Evolutionary conservation across 179 eudicot genomes (phyloP).

Genomic region (Spinacia oleracea): DNA sequence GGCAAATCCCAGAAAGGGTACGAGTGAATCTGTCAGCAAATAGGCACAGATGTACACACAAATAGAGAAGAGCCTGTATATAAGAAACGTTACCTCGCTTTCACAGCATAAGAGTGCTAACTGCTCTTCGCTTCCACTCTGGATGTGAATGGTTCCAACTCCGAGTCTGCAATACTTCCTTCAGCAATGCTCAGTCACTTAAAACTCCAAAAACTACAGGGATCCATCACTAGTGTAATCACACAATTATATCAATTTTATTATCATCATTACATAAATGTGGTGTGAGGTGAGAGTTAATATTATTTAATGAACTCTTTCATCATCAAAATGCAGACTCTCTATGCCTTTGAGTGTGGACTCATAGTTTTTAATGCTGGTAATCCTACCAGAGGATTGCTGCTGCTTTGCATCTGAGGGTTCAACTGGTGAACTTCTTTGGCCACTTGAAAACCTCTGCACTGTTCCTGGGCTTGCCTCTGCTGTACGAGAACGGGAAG

Average conservation of each 20-base stretch:
- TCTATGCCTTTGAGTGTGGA: constrained; percentile 82
- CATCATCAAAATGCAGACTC: constrained; percentile 67
- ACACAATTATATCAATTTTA: constrained; percentile 17
- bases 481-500: constrained; percentile 46
- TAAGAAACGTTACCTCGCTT: constrained; percentile 18
- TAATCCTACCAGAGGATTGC: constrained; percentile 55
- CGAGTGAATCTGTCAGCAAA: constrained; percentile 3
- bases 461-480: constrained; percentile 61
- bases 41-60: constrained; percentile 11
- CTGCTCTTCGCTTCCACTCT: background rate
- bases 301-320: constrained; percentile 42
- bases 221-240: constrained; percentile 26
- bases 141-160: background rate
- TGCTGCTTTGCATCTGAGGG: constrained; percentile 58
- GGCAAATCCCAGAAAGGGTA: constrained; percentile 11
- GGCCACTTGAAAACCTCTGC: constrained; percentile 65
- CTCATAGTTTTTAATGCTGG: constrained; percentile 58
- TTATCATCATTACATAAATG: constrained; percentile 19
- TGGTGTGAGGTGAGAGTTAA: constrained; percentile 20
- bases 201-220: constrained; percentile 13
- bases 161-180: background rate
- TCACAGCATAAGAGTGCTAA: constrained; percentile 4
- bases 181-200: constrained; percentile 14
- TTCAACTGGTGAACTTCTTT: constrained; percentile 60
- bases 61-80: constrained; percentile 5